Percentiles rank a stretch among this genome's conserved stretches.
These are phyloP conservation scores for Cadophora malorum DNA, from an alignment of 2,329 filamentous ascomycete species.

Conservation along the genomic window DNA sequence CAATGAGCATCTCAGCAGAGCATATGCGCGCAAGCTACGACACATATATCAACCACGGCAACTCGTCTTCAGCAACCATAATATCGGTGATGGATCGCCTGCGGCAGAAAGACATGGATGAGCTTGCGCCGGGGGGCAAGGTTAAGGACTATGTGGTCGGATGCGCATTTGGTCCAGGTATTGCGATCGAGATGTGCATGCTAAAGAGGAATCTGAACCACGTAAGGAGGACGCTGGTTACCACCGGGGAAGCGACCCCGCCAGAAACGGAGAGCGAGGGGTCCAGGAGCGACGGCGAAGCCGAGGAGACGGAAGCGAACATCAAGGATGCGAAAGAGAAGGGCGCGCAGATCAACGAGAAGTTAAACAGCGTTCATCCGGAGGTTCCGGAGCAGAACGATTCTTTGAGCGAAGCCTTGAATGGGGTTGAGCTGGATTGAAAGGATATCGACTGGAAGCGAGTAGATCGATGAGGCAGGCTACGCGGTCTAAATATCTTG, in stretches of 20 bases:
- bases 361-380: conserved; percentile 31
- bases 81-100: conserved; percentile 70
- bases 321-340: conserved; percentile 33
- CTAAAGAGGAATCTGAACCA: conserved; percentile 53
- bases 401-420: conserved; percentile 41
- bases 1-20: conserved; percentile 62
- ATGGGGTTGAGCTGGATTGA: conserved; percentile 45
- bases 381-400: conserved; percentile 34
- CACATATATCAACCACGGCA: conserved; percentile 71
- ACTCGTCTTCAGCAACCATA: conserved; percentile 73
- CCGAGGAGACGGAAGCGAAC: conserved; percentile 30
- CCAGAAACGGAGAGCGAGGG: conserved; percentile 44
- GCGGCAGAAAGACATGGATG: conserved; percentile 65
- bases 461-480: not conserved
- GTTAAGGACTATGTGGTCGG: conserved; percentile 66
- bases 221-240: conserved; percentile 35
- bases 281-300: conserved; percentile 39
- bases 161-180: conserved; percentile 74
- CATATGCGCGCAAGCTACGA: conserved; percentile 75
- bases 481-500: not conserved
- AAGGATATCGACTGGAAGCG: conserved; percentile 22
- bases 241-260: conserved; percentile 41
- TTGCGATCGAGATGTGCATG: conserved; percentile 72
- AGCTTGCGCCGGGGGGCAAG: conserved; percentile 56
- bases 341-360: conserved; percentile 32